These are phyloP conservation scores for Bertia moriformis DNA, from an alignment of 2,329 filamentous ascomycete genomes.

Conservation along the genomic window DNA sequence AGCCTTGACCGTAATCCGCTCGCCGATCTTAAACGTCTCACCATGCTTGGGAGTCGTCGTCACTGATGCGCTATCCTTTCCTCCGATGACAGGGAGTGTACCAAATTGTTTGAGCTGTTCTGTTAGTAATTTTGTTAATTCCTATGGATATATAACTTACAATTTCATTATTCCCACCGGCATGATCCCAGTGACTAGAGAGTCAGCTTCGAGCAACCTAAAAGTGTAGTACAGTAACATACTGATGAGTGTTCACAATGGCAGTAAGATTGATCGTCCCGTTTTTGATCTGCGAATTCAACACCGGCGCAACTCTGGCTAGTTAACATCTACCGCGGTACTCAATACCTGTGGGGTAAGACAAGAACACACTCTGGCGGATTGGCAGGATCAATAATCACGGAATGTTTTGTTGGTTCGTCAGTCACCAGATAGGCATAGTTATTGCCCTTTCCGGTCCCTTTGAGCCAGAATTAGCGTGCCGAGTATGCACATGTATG, in stretches of 20 bases:
- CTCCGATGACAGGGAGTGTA: conserved; percentile 67
- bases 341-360: neutral
- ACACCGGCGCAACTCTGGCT: conserved; percentile 39
- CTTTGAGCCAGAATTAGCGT: conserved; percentile 6
- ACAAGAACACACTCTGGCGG: conserved; percentile 25
- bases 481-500: neutral
- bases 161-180: conserved; percentile 76
- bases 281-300: conserved; percentile 40
- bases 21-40: conserved; percentile 68
- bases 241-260: conserved; percentile 68
- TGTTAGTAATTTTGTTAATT: neutral
- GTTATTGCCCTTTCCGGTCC: conserved; percentile 24
- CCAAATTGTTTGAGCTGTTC: conserved; percentile 14
- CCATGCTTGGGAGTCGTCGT: conserved; percentile 63
- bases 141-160: conserved; percentile 23
- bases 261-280: conserved; percentile 47
- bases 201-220: conserved; percentile 3
- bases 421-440: conserved; percentile 35
- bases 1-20: conserved; percentile 61
- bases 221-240: conserved; percentile 13
- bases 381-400: conserved; percentile 33
- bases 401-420: conserved; percentile 28
- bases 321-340: conserved; percentile 2
- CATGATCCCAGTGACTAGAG: conserved; percentile 76
- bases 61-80: conserved; percentile 71